Base-by-base conservation (phyloP, 2,329 filamentous ascomycete genomes). In the Furcasterigmium sp. region DNA sequence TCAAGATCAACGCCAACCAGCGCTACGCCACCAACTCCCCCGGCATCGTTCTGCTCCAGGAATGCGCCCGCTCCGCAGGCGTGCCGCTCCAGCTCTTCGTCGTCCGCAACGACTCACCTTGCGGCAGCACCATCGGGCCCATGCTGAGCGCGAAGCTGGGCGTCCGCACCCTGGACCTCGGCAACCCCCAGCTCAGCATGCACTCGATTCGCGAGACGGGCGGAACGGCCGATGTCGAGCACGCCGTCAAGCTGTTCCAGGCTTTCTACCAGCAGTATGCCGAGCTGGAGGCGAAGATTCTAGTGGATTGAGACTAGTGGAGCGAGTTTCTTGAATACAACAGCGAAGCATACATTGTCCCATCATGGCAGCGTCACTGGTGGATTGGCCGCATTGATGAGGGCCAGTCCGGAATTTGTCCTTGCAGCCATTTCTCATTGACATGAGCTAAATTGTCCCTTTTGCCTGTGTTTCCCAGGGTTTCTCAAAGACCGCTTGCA, bases 1-100 rank as follows among this genome's bases (percentile, higher is more conserved):
- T 98, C 73, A 98, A 98, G 71, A 78, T 98, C 73, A 98, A 98
- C 61, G 93, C 93, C 50, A 98, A 97, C 64, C 89, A 93, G 54
- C 85, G 91, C 49, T 98, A 98, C 67, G 90, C 91, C 23, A 98
- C 93, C 43, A 97, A 96, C 71, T 88, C 89, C 0, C 93, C 93
- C 2, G 93, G 93, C 28, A 95, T 97, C 53, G 91, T 95, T 8
- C 73, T 98, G 26, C 65, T 98, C 10, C 87, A 96, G 65, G 91
- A 97, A 69, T 83, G 85, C 34, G 93, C 93, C 37, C 80, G 77
- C 37, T 69, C 73, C 26, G 79, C 76, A 15, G 82, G 81, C 19
- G 90, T 97, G 17, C 93, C 93, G 13, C 76, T 98, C 42, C 93
- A 98, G 70, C 72, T 97, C 30, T 97, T 97, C 57, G 93, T 98